A percentile compares a stretch with the other conserved stretches of the same genome.
These are phyloP conservation scores for Coniosporium tulheliwenetii DNA, from an alignment of 2,329 filamentous ascomycete species.

Conservation along the genomic window DNA sequence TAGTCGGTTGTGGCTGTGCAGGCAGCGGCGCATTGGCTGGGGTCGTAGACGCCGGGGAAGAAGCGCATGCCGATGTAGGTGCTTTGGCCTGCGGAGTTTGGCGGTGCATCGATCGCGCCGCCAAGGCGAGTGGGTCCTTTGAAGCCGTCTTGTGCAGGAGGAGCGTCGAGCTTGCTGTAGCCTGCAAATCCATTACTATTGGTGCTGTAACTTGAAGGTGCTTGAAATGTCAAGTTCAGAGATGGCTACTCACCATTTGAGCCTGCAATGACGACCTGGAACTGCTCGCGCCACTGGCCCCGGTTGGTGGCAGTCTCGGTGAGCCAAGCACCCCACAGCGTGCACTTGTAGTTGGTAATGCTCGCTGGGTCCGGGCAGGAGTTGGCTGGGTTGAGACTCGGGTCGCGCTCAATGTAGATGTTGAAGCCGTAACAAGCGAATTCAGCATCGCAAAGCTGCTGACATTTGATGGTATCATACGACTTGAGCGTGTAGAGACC, in stretches of 20 bases:
- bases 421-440: slow-evolving; percentile 18
- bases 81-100: slow-evolving; percentile 7
- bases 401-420: slow-evolving; percentile 19
- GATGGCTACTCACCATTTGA: slow-evolving; percentile 16
- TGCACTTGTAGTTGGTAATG: slow-evolving; percentile 24
- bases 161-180: slow-evolving; percentile 5
- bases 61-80: slow-evolving; percentile 12
- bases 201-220: not conserved
- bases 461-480: slow-evolving; percentile 15
- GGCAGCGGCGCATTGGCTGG: slow-evolving; percentile 11
- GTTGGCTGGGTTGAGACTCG: slow-evolving; percentile 13
- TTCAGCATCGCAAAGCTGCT: slow-evolving; percentile 14
- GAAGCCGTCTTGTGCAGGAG: slow-evolving; percentile 6
- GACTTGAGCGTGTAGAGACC: slow-evolving; percentile 13
- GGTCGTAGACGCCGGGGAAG: slow-evolving; percentile 17
- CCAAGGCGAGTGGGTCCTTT: slow-evolving; percentile 5
- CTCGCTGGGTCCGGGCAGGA: slow-evolving; percentile 17
- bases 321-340: slow-evolving; percentile 20
- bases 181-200: not conserved
- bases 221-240: slow-evolving; percentile 10
- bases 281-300: slow-evolving; percentile 15
- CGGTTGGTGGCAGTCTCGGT: slow-evolving; percentile 15
- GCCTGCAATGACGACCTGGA: slow-evolving; percentile 26
- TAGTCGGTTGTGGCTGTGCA: slow-evolving; percentile 8
- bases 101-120: slow-evolving; percentile 1